These are phyloP conservation scores for Linaria vulgaris DNA, from an alignment of 257 asterid genomes.

Conservation along the genomic window DNA sequence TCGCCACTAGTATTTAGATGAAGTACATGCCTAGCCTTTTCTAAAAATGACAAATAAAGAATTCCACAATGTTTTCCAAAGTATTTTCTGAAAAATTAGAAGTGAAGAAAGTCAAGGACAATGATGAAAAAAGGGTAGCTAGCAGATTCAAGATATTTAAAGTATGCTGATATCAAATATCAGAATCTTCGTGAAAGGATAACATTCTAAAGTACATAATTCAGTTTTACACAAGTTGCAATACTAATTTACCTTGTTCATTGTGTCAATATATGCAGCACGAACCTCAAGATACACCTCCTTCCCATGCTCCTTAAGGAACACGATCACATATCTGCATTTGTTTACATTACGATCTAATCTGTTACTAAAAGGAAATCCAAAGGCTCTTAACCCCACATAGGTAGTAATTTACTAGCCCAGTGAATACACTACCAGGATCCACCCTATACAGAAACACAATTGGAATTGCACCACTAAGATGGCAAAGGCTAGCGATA, in stretches of 20 bases:
- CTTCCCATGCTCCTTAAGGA: constrained; percentile 93
- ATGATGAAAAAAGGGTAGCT: not conserved
- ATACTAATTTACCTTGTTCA: constrained; percentile 74
- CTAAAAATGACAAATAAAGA: not conserved
- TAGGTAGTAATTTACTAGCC: constrained; percentile 6
- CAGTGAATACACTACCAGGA: constrained; percentile 8
- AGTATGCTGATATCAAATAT: constrained; percentile 1
- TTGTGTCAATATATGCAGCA: constrained; percentile 94
- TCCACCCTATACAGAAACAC: constrained; percentile 10
- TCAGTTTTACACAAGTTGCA: constrained; percentile 11
- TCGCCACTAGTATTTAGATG: constrained; percentile 13
- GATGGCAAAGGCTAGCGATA: no score
- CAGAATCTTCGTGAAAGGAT: constrained; percentile 11
- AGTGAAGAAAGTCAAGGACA: constrained; percentile 21
- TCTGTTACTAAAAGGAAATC: constrained; percentile 6
- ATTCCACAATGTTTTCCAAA: not conserved
- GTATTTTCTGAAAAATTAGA: not conserved
- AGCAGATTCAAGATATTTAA: constrained; percentile 16
- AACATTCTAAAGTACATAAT: constrained; percentile 13
- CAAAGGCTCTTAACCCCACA: constrained; percentile 21
- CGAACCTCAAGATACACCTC: constrained; percentile 89
- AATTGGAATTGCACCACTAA: constrained; percentile 5
- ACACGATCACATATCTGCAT: constrained; percentile 72
- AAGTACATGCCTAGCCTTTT: constrained; percentile 15
- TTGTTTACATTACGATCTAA: constrained; percentile 21